phyloP scores from a whole-genome alignment of 768 basidiomycete species.

The Boletus sp. region DNA sequence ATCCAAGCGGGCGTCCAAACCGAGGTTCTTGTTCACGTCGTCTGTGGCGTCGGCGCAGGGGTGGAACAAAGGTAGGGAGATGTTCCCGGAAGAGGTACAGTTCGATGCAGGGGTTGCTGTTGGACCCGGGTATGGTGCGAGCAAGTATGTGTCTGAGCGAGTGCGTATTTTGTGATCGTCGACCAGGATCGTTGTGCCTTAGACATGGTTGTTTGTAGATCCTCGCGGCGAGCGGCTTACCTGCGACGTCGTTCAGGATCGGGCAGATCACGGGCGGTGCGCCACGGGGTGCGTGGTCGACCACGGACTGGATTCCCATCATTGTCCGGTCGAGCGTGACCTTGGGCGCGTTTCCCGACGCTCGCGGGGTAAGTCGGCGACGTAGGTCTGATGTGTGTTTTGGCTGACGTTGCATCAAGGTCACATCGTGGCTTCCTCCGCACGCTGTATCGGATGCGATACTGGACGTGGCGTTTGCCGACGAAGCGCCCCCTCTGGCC shows the following conservation, averaged over 20 bases:
- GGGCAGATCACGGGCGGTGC: conserved; percentile 37
- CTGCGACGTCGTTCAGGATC: conserved; percentile 33
- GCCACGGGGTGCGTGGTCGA: conserved; percentile 37
- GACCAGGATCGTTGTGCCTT: background rate
- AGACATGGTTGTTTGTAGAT: conserved; percentile 7
- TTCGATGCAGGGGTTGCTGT: conserved; percentile 26
- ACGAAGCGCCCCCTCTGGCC: conserved; percentile 14
- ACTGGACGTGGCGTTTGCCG: conserved; percentile 28
- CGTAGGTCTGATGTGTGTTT: background rate
- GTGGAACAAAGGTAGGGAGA: conserved; percentile 11
- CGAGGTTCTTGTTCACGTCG: conserved; percentile 40
- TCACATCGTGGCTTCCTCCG: conserved; percentile 30
- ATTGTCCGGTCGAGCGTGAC: conserved; percentile 34
- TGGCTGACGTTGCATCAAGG: conserved; percentile 8
- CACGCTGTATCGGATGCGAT: conserved; percentile 27
- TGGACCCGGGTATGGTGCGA: conserved; percentile 36
- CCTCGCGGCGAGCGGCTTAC: conserved; percentile 31
- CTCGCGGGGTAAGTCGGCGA: conserved; percentile 22
- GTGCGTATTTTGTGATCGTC: conserved; percentile 1
- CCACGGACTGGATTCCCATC: conserved; percentile 36
- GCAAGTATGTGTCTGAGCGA: conserved; percentile 29
- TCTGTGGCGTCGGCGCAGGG: conserved; percentile 31
- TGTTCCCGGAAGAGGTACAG: conserved; percentile 33
- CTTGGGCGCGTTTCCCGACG: conserved; percentile 30
- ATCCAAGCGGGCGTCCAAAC: conserved; percentile 23